These are phyloP conservation scores for Wallacemonas rigidus DNA, from an alignment of 208 protist species.

Conservation along the genomic window DNA sequence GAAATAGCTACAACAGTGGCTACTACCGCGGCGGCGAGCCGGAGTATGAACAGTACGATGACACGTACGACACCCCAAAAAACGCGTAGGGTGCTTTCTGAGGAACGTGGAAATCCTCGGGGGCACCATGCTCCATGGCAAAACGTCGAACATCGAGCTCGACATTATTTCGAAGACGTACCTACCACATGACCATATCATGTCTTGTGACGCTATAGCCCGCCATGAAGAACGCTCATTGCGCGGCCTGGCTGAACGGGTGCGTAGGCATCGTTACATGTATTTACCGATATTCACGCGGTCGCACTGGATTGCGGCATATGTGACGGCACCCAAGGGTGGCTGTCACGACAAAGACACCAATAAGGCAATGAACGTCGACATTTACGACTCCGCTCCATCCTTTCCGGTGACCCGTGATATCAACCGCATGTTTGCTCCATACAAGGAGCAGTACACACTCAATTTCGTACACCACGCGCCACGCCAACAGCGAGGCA, in stretches of 20 bases:
- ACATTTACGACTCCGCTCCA: no score
- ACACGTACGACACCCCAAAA: neutral
- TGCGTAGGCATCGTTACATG: neutral
- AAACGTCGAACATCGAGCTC: neutral
- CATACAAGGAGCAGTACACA: no score
- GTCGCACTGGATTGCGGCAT: neutral
- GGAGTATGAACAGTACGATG: neutral
- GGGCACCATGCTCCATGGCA: neutral
- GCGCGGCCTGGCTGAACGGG: neutral
- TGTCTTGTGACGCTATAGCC: neutral
- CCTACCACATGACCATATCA: neutral
- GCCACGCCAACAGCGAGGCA: no score
- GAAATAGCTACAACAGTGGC: no score
- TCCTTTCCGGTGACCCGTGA: no score
- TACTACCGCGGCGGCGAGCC: neutral
- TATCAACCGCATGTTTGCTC: no score
- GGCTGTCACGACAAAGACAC: no score
- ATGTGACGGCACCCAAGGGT: no score
- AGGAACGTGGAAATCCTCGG: constrained; percentile 1
- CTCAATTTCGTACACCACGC: no score
- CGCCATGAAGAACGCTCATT: neutral
- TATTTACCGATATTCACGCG: neutral
- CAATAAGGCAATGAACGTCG: no score
- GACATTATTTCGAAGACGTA: neutral
- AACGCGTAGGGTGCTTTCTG: neutral